Percentiles rank a stretch among this genome's conserved stretches.
These are phyloP conservation scores for Drosera spatulata DNA, from an alignment of 179 eudicot species.

Conservation along the genomic window DNA sequence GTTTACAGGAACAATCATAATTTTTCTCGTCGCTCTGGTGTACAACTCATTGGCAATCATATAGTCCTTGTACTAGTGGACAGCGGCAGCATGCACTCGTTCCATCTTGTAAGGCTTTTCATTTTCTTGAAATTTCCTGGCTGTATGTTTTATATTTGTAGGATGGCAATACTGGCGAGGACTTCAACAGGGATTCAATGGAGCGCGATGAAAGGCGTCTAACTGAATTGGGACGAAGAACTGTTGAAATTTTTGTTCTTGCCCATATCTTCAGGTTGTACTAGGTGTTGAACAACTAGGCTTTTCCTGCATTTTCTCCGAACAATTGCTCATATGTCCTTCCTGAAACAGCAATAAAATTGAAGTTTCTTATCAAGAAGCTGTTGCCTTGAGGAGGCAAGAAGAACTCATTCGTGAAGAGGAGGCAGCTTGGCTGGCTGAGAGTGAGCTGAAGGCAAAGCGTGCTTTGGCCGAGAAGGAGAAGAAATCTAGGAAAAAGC, in stretches of 20 bases:
- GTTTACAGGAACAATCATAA: too few relatives aligned
- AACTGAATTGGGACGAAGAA: constrained; percentile 90
- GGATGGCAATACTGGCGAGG: constrained; percentile 89
- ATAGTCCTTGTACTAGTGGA: too few relatives aligned
- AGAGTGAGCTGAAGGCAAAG: constrained; percentile 73
- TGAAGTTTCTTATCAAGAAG: constrained; percentile 91
- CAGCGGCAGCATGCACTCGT: too few relatives aligned
- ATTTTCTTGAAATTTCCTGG: not conserved
- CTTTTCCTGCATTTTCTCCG: not conserved
- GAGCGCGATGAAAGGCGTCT: constrained; percentile 94
- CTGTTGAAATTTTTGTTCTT: constrained; percentile 87
- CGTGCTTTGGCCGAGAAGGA: constrained; percentile 65
- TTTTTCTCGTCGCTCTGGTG: too few relatives aligned
- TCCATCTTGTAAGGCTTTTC: too few relatives aligned
- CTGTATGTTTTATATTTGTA: constrained; percentile 9
- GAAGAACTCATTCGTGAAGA: constrained; percentile 99
- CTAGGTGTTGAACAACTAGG: not conserved
- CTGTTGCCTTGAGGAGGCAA: constrained; percentile 87
- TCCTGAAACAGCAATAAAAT: constrained; percentile 51
- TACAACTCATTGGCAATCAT: too few relatives aligned
- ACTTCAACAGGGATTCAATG: constrained; percentile 61
- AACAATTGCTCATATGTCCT: too few relatives aligned
- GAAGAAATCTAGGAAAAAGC: constrained; percentile 85
- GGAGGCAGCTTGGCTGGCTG: constrained; percentile 79
- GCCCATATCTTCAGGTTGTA: constrained; percentile 79